Conservation (phyloP, 1,139 yeast species). For the Saccharomyces pastorianus region DNA sequence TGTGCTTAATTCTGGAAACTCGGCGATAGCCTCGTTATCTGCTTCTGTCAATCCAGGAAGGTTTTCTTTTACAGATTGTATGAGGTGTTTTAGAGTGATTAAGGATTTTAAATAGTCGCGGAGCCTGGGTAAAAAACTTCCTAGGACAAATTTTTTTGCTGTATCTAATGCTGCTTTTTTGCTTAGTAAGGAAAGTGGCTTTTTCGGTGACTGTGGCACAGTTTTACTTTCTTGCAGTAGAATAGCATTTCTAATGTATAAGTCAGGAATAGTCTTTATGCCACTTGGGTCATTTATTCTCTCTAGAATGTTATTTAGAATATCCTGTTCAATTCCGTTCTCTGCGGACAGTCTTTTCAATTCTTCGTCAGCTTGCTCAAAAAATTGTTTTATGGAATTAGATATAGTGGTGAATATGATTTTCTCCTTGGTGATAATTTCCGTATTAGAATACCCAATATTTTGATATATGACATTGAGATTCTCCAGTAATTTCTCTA, state of each 20-base stretch:
- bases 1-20: neutral
- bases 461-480: constrained; percentile 33
- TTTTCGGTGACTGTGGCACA: constrained; percentile 29
- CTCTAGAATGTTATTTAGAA: constrained; percentile 28
- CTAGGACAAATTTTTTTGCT: constrained; percentile 28
- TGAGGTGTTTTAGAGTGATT: constrained; percentile 17
- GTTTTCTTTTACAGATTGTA: constrained; percentile 5
- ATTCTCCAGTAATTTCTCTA: constrained; percentile 30
- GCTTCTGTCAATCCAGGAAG: constrained; percentile 1
- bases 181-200: constrained; percentile 30
- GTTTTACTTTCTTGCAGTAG: constrained; percentile 24
- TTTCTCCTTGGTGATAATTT: constrained; percentile 33
- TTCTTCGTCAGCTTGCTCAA: constrained; percentile 31
- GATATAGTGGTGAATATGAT: constrained; percentile 32
- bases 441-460: constrained; percentile 35
- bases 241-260: constrained; percentile 34
- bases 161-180: constrained; percentile 28
- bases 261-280: constrained; percentile 34
- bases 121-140: constrained; percentile 28
- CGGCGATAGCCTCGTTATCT: neutral
- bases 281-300: constrained; percentile 33
- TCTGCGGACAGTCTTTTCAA: constrained; percentile 26
- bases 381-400: constrained; percentile 31
- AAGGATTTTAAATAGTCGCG: constrained; percentile 19
- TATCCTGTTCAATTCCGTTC: constrained; percentile 28